Conservation (phyloP, 2,329 filamentous ascomycete species). For the Berkeleyomyces basicola region DNA sequence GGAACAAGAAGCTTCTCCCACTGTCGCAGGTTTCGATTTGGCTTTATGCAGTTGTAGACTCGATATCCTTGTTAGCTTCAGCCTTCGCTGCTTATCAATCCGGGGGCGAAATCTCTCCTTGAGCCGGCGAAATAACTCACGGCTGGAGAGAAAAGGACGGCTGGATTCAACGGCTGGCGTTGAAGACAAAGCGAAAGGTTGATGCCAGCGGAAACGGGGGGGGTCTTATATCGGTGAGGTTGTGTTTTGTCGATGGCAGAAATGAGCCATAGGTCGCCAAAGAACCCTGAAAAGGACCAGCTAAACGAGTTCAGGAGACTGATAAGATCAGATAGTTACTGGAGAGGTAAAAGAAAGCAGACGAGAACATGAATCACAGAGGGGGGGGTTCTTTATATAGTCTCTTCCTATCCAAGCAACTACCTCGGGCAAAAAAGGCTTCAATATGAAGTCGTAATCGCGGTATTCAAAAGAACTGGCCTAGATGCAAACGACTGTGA, state of each 20-base stretch:
- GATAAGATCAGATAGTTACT: not conserved
- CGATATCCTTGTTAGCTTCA: not conserved
- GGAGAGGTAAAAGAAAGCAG: not conserved
- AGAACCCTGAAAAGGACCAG: not conserved
- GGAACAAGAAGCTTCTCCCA: constrained; percentile 1
- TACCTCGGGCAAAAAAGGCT: not conserved
- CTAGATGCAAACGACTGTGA: not conserved
- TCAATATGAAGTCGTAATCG: not conserved
- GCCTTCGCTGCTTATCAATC: constrained; percentile 1
- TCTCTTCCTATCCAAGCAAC: not conserved
- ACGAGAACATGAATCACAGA: not conserved
- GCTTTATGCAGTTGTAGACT: not conserved
- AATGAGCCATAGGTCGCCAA: not conserved
- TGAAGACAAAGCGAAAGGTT: not conserved
- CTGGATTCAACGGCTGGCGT: not conserved
- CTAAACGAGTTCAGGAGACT: not conserved
- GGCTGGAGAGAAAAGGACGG: not conserved
- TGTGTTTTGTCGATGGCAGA: not conserved
- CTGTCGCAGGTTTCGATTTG: not conserved
- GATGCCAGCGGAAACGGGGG: not conserved
- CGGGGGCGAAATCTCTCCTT: not conserved
- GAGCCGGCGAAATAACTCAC: too few relatives aligned
- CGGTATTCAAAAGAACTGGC: not conserved
- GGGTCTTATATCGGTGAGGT: not conserved
- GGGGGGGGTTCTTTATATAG: not conserved